Conservation (phyloP, 345 rosid genomes). For the Melaleuca quinquenervia region DNA sequence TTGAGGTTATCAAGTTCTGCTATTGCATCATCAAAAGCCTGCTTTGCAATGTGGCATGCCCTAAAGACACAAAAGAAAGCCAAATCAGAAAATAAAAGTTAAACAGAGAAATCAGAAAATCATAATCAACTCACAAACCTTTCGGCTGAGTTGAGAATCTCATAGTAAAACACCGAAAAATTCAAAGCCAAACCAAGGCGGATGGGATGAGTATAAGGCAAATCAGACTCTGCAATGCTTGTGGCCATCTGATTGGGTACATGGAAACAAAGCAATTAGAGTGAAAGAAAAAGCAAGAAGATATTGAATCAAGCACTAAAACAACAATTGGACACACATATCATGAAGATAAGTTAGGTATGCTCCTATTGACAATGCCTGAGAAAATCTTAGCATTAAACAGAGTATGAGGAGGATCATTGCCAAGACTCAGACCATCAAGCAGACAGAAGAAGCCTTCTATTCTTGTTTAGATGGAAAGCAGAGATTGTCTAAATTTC, state of each 20-base stretch:
- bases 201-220: constrained; percentile 27
- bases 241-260: constrained; percentile 15
- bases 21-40: constrained; percentile 31
- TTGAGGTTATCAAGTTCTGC: constrained; percentile 23
- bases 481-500: neutral
- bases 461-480: neutral
- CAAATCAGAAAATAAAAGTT: neutral
- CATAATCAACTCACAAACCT: constrained; percentile 10
- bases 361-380: neutral
- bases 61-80: neutral
- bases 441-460: neutral
- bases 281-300: neutral
- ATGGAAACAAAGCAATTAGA: neutral
- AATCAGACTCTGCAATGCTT: constrained; percentile 25
- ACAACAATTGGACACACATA: neutral
- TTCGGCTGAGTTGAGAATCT: constrained; percentile 30
- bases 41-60: constrained; percentile 30
- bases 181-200: constrained; percentile 31
- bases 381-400: neutral
- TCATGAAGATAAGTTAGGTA: neutral
- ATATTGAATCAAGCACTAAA: neutral
- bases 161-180: constrained; percentile 27
- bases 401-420: neutral
- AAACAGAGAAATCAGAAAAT: neutral
- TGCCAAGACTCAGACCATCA: neutral